These are phyloP conservation scores for Cadophora gregata DNA, from an alignment of 2,329 filamentous ascomycete species.

Conservation along the genomic window DNA sequence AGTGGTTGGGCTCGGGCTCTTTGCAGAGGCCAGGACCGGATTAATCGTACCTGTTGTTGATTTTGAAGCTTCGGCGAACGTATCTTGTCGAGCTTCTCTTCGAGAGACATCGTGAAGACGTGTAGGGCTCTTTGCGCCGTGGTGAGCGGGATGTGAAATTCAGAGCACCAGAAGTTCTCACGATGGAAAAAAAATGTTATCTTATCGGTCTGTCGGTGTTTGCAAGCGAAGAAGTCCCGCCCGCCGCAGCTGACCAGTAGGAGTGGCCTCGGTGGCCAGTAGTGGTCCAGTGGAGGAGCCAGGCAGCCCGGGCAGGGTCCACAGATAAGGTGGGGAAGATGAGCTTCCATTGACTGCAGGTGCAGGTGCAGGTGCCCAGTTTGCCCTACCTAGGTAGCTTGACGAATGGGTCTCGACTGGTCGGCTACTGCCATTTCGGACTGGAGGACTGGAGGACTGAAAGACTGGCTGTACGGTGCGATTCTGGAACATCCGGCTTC, in stretches of 20 bases:
- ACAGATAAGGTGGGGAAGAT: background rate
- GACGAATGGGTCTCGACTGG: no score
- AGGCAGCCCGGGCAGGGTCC: constrained; percentile 6
- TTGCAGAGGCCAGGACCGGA: constrained; percentile 1
- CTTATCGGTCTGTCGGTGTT: background rate
- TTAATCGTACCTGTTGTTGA: constrained; percentile 76
- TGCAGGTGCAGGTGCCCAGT: no score
- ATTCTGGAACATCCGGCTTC: background rate
- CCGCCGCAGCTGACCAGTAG: constrained; percentile 20
- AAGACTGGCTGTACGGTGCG: no score
- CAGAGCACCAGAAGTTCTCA: background rate
- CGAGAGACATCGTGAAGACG: constrained; percentile 62
- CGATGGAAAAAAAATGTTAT: constrained; percentile 32
- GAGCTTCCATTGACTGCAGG: background rate
- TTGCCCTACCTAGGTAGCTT: no score
- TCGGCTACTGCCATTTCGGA: constrained; percentile 5
- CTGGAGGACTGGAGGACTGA: no score
- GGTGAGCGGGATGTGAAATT: constrained; percentile 5
- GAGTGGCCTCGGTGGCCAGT: no score
- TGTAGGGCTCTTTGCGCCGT: constrained; percentile 40
- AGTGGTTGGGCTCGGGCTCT: background rate
- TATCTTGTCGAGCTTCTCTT: constrained; percentile 96
- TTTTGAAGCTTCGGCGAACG: constrained; percentile 95
- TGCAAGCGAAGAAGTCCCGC: constrained; percentile 1
- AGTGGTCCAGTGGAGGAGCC: no score